phyloP scores from a whole-genome alignment of 768 basidiomycete species.

The Kwoniella heveanensis region DNA sequence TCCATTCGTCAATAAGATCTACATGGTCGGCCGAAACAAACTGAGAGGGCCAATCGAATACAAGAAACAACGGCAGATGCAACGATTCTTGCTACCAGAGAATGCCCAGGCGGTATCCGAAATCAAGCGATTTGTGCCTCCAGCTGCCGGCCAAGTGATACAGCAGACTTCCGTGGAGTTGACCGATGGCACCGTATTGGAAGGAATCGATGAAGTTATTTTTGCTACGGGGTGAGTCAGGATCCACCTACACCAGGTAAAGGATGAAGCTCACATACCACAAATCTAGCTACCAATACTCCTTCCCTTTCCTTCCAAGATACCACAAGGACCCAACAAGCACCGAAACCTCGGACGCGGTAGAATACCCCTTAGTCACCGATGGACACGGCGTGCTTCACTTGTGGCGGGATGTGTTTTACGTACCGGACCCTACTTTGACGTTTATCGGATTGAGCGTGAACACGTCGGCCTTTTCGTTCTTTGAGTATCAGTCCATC shows the following conservation, averaged over 20 bases:
- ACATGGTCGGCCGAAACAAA: constrained; percentile 49
- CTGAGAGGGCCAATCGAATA: constrained; percentile 31
- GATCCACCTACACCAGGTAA: neutral
- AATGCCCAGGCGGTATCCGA: constrained; percentile 55
- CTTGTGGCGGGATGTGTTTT: constrained; percentile 58
- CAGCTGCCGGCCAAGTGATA: constrained; percentile 38
- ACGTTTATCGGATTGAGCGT: constrained; percentile 52
- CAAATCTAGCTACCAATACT: constrained; percentile 44
- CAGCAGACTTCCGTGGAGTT: constrained; percentile 55
- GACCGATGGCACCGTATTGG: constrained; percentile 58
- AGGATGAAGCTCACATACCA: neutral
- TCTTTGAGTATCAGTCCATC: constrained; percentile 44
- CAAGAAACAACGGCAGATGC: constrained; percentile 26
- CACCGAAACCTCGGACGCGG: neutral
- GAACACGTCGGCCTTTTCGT: constrained; percentile 42
- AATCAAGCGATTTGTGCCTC: constrained; percentile 57
- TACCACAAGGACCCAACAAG: constrained; percentile 46
- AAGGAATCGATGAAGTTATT: constrained; percentile 57
- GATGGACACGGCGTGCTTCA: constrained; percentile 59
- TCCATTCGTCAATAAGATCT: constrained; percentile 55
- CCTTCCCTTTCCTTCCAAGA: constrained; percentile 59
- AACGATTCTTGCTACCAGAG: constrained; percentile 28
- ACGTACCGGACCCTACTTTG: constrained; percentile 60
- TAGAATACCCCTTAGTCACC: constrained; percentile 51
- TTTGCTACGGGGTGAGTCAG: constrained; percentile 57